Conservation (phyloP, 2,329 filamentous ascomycete genomes). For the Phialophora verrucosa region DNA sequence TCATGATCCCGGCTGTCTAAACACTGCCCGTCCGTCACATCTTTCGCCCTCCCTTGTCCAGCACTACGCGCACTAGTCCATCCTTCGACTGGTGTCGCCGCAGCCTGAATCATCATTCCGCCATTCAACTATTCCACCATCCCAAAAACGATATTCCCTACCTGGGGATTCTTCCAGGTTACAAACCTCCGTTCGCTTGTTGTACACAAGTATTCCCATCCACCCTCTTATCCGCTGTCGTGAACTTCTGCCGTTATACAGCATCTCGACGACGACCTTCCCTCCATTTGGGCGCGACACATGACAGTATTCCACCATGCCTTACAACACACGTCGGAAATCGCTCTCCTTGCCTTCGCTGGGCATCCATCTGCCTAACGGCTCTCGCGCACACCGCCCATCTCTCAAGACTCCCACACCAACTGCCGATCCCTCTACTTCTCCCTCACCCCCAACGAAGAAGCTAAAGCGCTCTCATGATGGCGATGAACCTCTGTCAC, state of each 20-base stretch:
- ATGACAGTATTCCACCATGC: conserved; percentile 63
- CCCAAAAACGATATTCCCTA: conserved; percentile 22
- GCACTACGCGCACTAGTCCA: conserved; percentile 20
- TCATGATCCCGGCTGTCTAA: conserved; percentile 22
- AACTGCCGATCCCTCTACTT: conserved; percentile 56
- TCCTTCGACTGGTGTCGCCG: conserved; percentile 27
- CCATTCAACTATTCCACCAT: conserved; percentile 24
- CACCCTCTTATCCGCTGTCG: conserved; percentile 19
- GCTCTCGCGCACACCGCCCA: conserved; percentile 62
- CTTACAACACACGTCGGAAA: conserved; percentile 96
- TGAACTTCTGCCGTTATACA: conserved; percentile 35
- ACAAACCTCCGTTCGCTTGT: conserved; percentile 20
- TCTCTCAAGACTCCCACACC: conserved; percentile 68
- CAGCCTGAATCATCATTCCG: conserved; percentile 37
- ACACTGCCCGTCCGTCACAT: conserved; percentile 24
- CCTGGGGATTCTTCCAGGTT: conserved; percentile 13
- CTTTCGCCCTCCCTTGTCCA: conserved; percentile 25
- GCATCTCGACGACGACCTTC: conserved; percentile 29
- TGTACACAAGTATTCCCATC: conserved; percentile 30
- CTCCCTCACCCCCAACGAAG: conserved; percentile 67
- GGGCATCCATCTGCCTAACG: conserved; percentile 79
- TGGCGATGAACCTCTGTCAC: conserved; percentile 40
- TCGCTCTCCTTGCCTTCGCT: conserved; percentile 90
- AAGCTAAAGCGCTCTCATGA: conserved; percentile 80
- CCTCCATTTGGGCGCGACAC: conserved; percentile 25